Evolutionary conservation across 169 alveolate species (phyloP).

Genomic region (Babesia sp.): DNA sequence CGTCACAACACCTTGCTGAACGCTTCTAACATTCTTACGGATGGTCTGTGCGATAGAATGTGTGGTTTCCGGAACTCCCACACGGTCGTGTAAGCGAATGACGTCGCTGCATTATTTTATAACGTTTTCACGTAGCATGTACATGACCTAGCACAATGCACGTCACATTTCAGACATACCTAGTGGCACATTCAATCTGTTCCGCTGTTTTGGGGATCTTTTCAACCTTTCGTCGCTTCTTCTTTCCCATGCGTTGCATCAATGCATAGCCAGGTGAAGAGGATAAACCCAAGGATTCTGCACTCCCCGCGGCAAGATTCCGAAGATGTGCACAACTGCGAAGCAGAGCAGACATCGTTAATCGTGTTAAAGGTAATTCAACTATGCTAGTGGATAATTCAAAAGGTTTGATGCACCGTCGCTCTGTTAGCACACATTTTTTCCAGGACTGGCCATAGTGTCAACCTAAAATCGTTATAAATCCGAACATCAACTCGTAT

Average conservation of each 20-base stretch:
- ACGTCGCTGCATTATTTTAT: constrained; percentile 53
- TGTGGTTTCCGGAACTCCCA: constrained; percentile 81
- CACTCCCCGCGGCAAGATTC: background rate
- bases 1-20: constrained; percentile 71
- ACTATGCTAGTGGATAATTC: no score
- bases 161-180: constrained; percentile 47
- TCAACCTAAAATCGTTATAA: no score
- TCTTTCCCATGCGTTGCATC: constrained; percentile 62
- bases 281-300: background rate
- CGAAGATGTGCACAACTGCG: background rate
- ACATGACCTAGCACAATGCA: background rate
- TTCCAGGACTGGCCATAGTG: no score
- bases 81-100: constrained; percentile 77
- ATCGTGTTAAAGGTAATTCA: no score
- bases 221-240: constrained; percentile 66
- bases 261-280: constrained; percentile 5
- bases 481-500: no score
- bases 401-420: no score
- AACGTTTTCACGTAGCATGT: background rate
- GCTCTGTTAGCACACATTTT: no score
- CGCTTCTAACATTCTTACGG: constrained; percentile 64
- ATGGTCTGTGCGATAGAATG: constrained; percentile 77
- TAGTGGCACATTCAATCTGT: constrained; percentile 50
- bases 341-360: background rate
- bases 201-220: constrained; percentile 53